phyloP scores from a whole-genome alignment of 2,329 filamentous ascomycete genomes.

The Aspergillus fructus region DNA sequence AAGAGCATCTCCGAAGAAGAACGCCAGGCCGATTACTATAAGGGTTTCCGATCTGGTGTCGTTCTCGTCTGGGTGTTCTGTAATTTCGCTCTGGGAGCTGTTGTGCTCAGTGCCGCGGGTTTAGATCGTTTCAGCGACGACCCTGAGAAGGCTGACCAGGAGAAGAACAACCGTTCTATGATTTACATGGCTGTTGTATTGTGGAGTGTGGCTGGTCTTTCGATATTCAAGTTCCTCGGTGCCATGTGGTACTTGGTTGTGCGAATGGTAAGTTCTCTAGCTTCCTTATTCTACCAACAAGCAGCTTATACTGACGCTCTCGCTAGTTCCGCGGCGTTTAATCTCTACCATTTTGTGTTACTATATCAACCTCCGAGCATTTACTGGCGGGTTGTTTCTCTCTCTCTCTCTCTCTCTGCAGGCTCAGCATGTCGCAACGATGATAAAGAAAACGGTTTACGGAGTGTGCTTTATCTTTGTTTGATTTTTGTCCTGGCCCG shows the following conservation, averaged over 20 bases:
- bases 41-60: conserved; percentile 87
- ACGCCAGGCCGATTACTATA: conserved; percentile 97
- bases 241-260: conserved; percentile 91
- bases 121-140: conserved; percentile 64
- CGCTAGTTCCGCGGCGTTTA: conserved; percentile 53
- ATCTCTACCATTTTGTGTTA: conserved; percentile 11
- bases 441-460: conserved; percentile 15
- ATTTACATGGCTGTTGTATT: conserved; percentile 85
- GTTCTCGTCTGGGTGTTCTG: conserved; percentile 96
- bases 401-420: conserved; percentile 30
- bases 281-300: not conserved
- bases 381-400: conserved; percentile 7
- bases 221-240: conserved; percentile 82
- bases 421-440: conserved; percentile 30
- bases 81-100: conserved; percentile 83
- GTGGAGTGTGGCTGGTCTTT: conserved; percentile 83
- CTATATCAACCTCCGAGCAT: not conserved
- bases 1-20: conserved; percentile 56
- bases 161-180: conserved; percentile 61
- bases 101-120: conserved; percentile 84
- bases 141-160: conserved; percentile 40
- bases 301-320: conserved; percentile 26
- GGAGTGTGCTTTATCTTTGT: not conserved
- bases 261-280: conserved; percentile 66
- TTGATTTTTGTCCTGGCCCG: not conserved